phyloP scores from a whole-genome alignment of 2,329 filamentous ascomycete species.

The Cercospora sp. region DNA sequence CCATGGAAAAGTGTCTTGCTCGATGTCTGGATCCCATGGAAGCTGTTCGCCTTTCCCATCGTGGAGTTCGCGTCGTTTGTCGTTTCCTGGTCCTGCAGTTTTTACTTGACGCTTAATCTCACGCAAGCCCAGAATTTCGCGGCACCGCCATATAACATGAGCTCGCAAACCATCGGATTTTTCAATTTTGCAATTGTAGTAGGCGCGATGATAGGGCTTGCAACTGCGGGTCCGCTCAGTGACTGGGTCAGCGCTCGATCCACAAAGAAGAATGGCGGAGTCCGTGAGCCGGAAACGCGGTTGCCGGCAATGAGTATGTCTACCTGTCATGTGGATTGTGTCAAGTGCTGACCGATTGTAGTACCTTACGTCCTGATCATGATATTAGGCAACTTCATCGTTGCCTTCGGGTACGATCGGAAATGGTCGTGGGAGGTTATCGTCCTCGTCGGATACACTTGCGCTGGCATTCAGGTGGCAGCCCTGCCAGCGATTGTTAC shows the following conservation, averaged over 20 bases:
- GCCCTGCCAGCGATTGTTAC: constrained; percentile 60
- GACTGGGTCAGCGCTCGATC: constrained; percentile 58
- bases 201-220: constrained; percentile 56
- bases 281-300: constrained; percentile 61
- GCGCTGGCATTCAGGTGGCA: constrained; percentile 59
- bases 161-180: constrained; percentile 53
- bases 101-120: constrained; percentile 61
- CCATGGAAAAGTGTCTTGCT: constrained; percentile 49
- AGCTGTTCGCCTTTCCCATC: constrained; percentile 63
- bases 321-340: no score
- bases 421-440: constrained; percentile 55
- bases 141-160: constrained; percentile 57
- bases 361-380: constrained; percentile 59
- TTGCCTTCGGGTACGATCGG: constrained; percentile 40
- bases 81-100: constrained; percentile 60
- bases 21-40: constrained; percentile 63
- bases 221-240: constrained; percentile 56
- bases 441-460: constrained; percentile 60
- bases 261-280: constrained; percentile 55
- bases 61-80: constrained; percentile 63
- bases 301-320: constrained; percentile 46
- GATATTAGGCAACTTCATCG: constrained; percentile 59
- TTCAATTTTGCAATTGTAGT: constrained; percentile 59
- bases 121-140: constrained; percentile 57
- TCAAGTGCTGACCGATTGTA: no score